phyloP scores from a whole-genome alignment of 352 stramenopile species.

The Nothophytophthora sp. region DNA sequence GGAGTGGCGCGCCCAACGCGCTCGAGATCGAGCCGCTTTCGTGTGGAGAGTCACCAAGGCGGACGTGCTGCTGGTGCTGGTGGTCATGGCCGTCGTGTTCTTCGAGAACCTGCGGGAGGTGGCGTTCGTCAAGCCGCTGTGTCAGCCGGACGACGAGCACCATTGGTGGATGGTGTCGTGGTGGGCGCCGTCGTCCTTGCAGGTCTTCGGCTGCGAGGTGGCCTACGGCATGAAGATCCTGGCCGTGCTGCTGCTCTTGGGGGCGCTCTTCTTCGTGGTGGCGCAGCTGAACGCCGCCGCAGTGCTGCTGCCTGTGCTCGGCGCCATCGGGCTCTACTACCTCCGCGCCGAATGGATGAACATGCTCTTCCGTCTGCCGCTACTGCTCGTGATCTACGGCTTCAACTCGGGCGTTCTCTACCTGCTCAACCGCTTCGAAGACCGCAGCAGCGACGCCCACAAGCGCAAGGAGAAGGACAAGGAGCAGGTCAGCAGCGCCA shows the following conservation, averaged over 20 bases:
- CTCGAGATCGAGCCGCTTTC: conserved; percentile 36
- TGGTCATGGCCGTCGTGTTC: conserved; percentile 79
- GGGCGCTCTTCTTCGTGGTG: conserved; percentile 53
- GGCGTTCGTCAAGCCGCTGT: conserved; percentile 63
- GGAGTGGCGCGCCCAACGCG: conserved; percentile 33
- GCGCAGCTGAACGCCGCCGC: conserved; percentile 68
- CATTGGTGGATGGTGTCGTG: conserved; percentile 59
- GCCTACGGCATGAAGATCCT: conserved; percentile 73
- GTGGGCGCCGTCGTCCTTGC: conserved; percentile 55
- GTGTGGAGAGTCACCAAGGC: conserved; percentile 71
- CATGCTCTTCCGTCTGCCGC: conserved; percentile 72
- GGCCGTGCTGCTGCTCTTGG: conserved; percentile 40
- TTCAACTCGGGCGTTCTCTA: conserved; percentile 71
- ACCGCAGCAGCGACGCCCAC: conserved; percentile 14
- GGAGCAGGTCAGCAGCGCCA: conserved; percentile 12
- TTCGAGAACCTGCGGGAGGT: conserved; percentile 69
- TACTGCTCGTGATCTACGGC: conserved; percentile 67
- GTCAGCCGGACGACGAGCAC: conserved; percentile 40
- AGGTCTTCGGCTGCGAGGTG: conserved; percentile 68
- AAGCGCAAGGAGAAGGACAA: conserved; percentile 17
- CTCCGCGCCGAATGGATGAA: conserved; percentile 80
- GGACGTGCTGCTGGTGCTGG: conserved; percentile 68
- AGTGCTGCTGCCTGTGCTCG: conserved; percentile 48
- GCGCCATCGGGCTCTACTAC: conserved; percentile 56
- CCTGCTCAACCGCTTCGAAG: conserved; percentile 45